Evolutionary conservation across 176 grass and related monocot species (phyloP), one percentile per base, ranked within the genome.

Genomic region (Triticum dicoccoides): DNA sequence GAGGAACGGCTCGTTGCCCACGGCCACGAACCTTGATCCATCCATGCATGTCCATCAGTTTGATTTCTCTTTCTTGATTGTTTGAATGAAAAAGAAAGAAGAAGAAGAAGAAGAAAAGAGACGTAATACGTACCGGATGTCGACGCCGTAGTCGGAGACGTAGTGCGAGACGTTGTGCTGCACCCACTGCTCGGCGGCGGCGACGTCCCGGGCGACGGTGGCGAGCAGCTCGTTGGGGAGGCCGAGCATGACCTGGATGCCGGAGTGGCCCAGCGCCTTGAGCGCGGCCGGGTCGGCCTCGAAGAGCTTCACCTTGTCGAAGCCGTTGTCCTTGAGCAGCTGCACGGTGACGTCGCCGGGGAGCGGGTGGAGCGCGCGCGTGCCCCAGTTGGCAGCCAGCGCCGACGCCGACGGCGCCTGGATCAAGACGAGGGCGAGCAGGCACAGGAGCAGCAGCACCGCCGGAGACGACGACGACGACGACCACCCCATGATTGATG

Each of bases 1-100:
- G 42, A 99, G 85, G 88, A 99, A 99, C 9, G 97, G 97, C 72
- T 99, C 97, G 69, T 99, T 99, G 54, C 97, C 97, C 2, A 99
- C 89, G 0, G 97, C 97, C 23, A 99, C 94, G 58, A 79, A 93
- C 91, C 90, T 91, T 14, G 0, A 47, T 47, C 42, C 2, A 44
- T 44, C 9, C 39, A 0, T 41, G 0, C 41, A 44, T 44, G 42
- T 45, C 42, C 2, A 45, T 45, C 42, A 45, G 42, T 51, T 5
- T 15, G 49, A 51, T 17, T 44, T 27, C 27, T 27, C 27, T 5
- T 34, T 5, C 33, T 4, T 34, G 33, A 4, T 34, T 34, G 34
- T 35, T 35, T 37, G 38, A 41, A 37, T 37, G 35, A 37, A 37
- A 37, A 41, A 41, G 38, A 41, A 39, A 9, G 44, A 12, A 51